These are phyloP conservation scores for Populus hybrid DNA, from an alignment of 441 rosid genomes.

Conservation along the genomic window DNA sequence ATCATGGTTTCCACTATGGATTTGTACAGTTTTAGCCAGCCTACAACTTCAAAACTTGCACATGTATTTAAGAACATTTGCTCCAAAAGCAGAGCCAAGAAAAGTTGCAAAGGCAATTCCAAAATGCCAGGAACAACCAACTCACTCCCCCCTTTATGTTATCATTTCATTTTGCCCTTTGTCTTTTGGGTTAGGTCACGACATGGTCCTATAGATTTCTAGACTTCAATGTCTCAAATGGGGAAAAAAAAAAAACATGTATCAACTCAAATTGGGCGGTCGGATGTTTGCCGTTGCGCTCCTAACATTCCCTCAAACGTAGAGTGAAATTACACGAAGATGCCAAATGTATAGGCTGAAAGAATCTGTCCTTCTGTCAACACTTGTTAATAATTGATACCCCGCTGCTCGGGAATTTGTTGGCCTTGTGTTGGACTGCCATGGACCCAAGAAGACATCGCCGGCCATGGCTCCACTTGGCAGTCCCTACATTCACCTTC, in stretches of 20 bases:
- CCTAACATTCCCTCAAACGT: not conserved
- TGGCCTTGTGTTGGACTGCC: too few species aligned
- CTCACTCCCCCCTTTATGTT: conserved; percentile 58
- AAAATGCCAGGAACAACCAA: conserved; percentile 63
- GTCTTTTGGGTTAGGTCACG: not conserved
- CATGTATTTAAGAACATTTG: conserved; percentile 37
- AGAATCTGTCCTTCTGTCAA: too few species aligned
- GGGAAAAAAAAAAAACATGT: not conserved
- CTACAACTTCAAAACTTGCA: conserved; percentile 10
- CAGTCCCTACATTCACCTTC: too few species aligned
- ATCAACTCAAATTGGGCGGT: not conserved
- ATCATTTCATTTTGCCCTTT: not conserved
- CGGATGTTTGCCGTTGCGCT: not conserved
- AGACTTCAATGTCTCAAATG: not conserved
- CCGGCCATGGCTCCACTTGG: too few species aligned
- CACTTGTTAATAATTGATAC: too few species aligned
- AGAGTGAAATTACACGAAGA: too few species aligned
- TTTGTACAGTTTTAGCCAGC: too few species aligned
- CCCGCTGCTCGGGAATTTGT: too few species aligned
- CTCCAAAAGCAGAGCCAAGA: conserved; percentile 72
- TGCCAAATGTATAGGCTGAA: too few species aligned
- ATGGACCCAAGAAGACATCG: too few species aligned
- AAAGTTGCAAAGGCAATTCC: conserved; percentile 73
- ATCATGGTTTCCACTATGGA: too few species aligned
- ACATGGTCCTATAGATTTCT: not conserved